Evolutionary conservation across 331 rosid species (phyloP), one percentile per base, ranked within the genome.

Genomic region (Cucumis variabilis): DNA sequence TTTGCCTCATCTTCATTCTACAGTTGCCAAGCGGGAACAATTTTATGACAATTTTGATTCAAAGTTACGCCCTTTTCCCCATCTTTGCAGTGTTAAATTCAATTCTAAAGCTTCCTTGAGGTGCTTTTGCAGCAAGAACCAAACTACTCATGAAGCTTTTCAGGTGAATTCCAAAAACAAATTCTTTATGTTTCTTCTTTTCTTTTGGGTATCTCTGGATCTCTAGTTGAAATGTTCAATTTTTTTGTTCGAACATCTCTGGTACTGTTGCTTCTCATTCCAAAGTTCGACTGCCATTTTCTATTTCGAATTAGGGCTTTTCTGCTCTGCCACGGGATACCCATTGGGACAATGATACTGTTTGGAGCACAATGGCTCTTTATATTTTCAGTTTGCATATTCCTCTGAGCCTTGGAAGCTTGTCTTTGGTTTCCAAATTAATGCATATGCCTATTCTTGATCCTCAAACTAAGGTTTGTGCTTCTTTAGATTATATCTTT

Each of bases 341-440:
- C 85, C 92, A 93, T 30, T 95, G 98, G 98, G 96, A 94, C 60
- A 67, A 78, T 76, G 96, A 85, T 41, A 87, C 82, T 88, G 65
- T 91, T 3, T 96, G 99, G 99, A 92, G 88, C 89, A 90, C 88
- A 65, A 88, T 92, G 94, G 93, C 93, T 71, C 91, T 95, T 73
- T 96, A 95, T 83, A 70, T 92, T 21, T 92, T 94, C 91, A 92
- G 87, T 89, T 86, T 96, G 86, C 99, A 96, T 89, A 90, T 96
- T 87, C 99, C 99, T 92, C 90, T 94, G 90, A 92, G 99, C 88
- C 95, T 96, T 79, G 96, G 98, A 83, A 92, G 98, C 62, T 90
- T 94, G 90, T 90, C 96, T 27, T 90, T 92, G 27, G 92, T 92
- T 89, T 82, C 98, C 24, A 19, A 88, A 46, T 51, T 93, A 25